phyloP scores from a whole-genome alignment of 225 moss, liverwort and hornwort species.

The Sphagnum contortum region DNA sequence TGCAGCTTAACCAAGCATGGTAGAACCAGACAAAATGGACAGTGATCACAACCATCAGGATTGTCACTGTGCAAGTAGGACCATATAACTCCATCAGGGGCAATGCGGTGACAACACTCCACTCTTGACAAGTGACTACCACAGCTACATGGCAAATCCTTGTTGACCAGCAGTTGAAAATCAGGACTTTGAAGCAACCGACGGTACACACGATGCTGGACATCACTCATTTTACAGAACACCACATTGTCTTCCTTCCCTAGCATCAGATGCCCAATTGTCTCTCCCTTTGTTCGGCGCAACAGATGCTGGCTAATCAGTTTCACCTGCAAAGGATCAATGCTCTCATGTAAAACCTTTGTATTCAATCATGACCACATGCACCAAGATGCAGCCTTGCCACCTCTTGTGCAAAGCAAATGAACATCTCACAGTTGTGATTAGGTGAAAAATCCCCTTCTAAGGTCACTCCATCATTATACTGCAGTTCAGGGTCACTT shows the following conservation, averaged over 20 bases:
- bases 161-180: slow-evolving; percentile 65
- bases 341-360: not conserved
- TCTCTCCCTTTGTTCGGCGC: slow-evolving; percentile 80
- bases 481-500: not conserved
- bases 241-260: slow-evolving; percentile 93
- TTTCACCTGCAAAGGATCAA: slow-evolving; percentile 26
- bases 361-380: too few species aligned
- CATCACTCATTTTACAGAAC: slow-evolving; percentile 77
- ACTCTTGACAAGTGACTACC: slow-evolving; percentile 71
- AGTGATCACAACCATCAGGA: slow-evolving; percentile 62
- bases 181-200: slow-evolving; percentile 79
- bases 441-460: too few species aligned
- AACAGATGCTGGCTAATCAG: slow-evolving; percentile 56
- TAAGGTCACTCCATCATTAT: too few species aligned
- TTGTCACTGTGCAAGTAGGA: slow-evolving; percentile 59
- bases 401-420: too few species aligned
- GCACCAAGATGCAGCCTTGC: too few species aligned
- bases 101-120: slow-evolving; percentile 77
- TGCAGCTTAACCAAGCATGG: slow-evolving; percentile 91
- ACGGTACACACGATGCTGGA: slow-evolving; percentile 69
- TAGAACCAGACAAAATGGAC: slow-evolving; percentile 77
- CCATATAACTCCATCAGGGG: slow-evolving; percentile 79
- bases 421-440: too few species aligned
- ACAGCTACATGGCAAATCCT: slow-evolving; percentile 61
- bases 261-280: slow-evolving; percentile 88